Conservation (phyloP, 495 filamentous ascomycete genomes). For the Hyaloscypha variabilis region DNA sequence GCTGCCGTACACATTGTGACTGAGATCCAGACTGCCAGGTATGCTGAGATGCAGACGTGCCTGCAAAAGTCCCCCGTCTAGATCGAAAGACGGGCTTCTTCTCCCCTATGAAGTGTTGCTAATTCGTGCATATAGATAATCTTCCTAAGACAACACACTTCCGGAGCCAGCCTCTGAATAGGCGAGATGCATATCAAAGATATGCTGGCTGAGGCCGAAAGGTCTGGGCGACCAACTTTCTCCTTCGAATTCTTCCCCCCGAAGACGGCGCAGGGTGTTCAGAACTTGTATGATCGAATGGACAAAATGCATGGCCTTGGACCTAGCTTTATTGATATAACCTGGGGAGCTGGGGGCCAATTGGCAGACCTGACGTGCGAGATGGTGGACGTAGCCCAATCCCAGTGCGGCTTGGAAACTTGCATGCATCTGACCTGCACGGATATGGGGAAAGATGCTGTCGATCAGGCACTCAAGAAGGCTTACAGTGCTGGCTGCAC, state of each 20-base stretch:
- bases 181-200: constrained; percentile 80
- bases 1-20: constrained; percentile 11
- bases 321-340: constrained; percentile 96
- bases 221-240: constrained; percentile 77
- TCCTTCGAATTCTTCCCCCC: constrained; percentile 99
- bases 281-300: constrained; percentile 99
- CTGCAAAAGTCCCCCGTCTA: not conserved
- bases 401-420: constrained; percentile 95
- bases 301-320: constrained; percentile 96
- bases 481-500: constrained; percentile 96
- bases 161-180: constrained; percentile 1
- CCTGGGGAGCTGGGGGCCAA: constrained; percentile 95
- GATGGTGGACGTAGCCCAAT: constrained; percentile 96
- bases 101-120: not conserved
- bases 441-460: constrained; percentile 90
- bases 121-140: not conserved
- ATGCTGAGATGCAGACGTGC: not conserved
- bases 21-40: constrained; percentile 4
- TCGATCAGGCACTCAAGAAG: constrained; percentile 83
- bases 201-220: constrained; percentile 83
- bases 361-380: constrained; percentile 91
- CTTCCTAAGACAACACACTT: not conserved
- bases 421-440: constrained; percentile 99
- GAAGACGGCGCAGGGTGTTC: constrained; percentile 98
- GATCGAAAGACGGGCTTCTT: not conserved